Base-by-base conservation (phyloP, 164 flowering plant species). In the Stephania japonica region DNA sequence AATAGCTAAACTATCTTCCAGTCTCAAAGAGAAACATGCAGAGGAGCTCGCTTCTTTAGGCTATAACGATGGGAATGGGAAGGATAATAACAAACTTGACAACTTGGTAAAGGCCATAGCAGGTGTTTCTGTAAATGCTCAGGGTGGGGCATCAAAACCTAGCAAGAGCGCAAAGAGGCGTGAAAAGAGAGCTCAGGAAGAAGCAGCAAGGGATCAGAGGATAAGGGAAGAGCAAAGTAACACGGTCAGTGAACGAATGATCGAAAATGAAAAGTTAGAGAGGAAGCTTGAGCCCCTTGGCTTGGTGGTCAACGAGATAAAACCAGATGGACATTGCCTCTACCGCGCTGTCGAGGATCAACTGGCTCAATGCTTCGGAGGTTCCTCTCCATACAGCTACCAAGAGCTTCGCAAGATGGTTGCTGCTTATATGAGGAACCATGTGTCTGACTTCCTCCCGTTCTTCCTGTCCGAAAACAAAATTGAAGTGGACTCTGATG, bases 281-380 rank as follows among this genome's bases (percentile, higher is more conserved):
- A 81, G 70, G 70, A 95, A 90, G 78, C 89, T 95, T 18, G 83
- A 83, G 56, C 97, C 99, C 47, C 85, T 93, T 12, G 97, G 92
- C 1, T 80, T 95, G 79, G 80, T 81, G 18, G 84, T 95, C 24
- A 83, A 77, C 70, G 97, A 95, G 73, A 90, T 93, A 76, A 95
- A 93, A 76, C 93, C 97, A 21, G 98, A 95, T 75, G 97, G 98
- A 53, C 96, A 93, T 78, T 93, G 99, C 78, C 92, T 95, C 16
- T 93, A 93, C 75, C 84, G 95, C 59, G 97, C 97, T 42, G 89
- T 95, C 13, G 97, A 93, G 81, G 83, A 91, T 79, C 99, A 95
- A 80, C 84, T 93, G 61, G 86, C 89, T 8, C 74, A 75, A 19
- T 75, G 81, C 11, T 80, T 88, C 1, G 88, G 90, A 62, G 93